These are phyloP conservation scores for Leccinum subgranulosum DNA, from an alignment of 768 basidiomycete species.

Conservation along the genomic window DNA sequence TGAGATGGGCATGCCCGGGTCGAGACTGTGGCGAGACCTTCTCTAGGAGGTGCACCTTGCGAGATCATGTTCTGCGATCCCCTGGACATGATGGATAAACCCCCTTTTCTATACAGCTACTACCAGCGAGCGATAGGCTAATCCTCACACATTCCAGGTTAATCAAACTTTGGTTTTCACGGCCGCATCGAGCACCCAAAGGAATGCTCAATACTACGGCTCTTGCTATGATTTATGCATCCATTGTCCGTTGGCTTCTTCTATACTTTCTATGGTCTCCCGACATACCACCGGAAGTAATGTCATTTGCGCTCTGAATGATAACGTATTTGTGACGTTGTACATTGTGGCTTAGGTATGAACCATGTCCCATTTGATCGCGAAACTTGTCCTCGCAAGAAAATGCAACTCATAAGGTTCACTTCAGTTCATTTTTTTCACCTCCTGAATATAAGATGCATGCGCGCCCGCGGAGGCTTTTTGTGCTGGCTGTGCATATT, in stretches of 20 bases:
- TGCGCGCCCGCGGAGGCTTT: background rate
- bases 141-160: background rate
- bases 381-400: background rate
- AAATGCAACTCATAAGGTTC: background rate
- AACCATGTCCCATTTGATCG: background rate
- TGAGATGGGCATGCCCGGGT: conserved; percentile 9
- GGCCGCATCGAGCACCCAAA: background rate
- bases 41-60: background rate
- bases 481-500: too few relatives aligned
- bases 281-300: background rate
- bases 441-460: background rate
- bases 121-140: background rate
- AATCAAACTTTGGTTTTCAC: background rate
- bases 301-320: background rate
- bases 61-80: background rate
- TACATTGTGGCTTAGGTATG: conserved; percentile 7
- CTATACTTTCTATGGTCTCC: background rate
- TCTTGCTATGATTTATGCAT: background rate
- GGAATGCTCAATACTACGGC: background rate
- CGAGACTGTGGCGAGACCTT: background rate
- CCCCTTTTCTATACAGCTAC: background rate
- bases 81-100: background rate
- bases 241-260: background rate
- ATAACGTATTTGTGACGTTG: background rate
- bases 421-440: background rate